phyloP scores from a whole-genome alignment of 306 rosid species.

The Rubus idaeus region DNA sequence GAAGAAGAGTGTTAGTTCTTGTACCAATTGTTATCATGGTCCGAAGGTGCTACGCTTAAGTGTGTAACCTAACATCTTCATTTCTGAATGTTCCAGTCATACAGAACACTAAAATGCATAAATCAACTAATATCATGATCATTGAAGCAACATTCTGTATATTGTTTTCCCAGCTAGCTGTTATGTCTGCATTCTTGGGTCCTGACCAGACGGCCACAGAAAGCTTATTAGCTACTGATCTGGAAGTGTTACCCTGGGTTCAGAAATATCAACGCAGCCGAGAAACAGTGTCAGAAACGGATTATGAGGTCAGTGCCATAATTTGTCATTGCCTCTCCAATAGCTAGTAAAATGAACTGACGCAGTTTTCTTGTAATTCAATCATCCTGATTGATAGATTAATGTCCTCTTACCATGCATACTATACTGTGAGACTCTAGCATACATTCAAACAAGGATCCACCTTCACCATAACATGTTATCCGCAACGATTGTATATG shows the following conservation, averaged over 20 bases:
- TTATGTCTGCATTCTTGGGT: slow-evolving; percentile 84
- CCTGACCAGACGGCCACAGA: slow-evolving; percentile 86
- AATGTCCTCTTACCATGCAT: background rate
- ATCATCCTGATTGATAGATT: background rate
- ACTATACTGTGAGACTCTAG: background rate
- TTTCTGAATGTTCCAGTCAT: background rate
- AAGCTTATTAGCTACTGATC: slow-evolving; percentile 69
- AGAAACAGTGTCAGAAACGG: slow-evolving; percentile 90
- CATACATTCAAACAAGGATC: background rate
- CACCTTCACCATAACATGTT: background rate
- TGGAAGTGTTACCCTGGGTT: slow-evolving; percentile 85
- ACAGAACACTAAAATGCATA: no score
- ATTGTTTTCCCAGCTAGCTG: slow-evolving; percentile 66
- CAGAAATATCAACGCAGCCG: slow-evolving; percentile 90
- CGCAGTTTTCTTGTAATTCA: background rate
- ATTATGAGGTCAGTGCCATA: slow-evolving; percentile 63
- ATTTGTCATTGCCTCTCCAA: background rate
- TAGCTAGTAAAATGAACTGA: background rate
- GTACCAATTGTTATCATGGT: background rate
- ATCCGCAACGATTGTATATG: background rate
- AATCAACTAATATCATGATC: no score
- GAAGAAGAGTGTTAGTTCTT: background rate
- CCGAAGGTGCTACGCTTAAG: background rate
- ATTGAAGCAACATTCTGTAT: no score
- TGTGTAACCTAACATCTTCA: background rate